A percentile compares a stretch with the other conserved stretches of the same genome.
phyloP scores from a whole-genome alignment of 148 eudicot species.

The Cornus controversa region DNA sequence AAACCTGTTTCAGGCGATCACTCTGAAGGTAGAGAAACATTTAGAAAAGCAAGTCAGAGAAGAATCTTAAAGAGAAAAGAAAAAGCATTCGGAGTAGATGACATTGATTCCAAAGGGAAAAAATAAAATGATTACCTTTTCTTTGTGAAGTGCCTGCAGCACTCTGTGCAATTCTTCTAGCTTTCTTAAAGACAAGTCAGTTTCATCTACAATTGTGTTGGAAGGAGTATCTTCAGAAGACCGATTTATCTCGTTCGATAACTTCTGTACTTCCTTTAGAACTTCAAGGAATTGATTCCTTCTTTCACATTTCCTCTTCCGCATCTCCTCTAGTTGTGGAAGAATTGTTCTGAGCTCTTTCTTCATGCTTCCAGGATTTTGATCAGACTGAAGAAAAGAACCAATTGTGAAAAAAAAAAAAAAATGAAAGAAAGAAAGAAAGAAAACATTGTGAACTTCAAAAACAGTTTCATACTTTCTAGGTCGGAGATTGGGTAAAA shows the following conservation, averaged over 20 bases:
- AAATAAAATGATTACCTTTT: conserved; percentile 41
- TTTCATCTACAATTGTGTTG: conserved; percentile 36
- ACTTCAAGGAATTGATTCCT: conserved; percentile 40
- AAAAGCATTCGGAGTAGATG: background rate
- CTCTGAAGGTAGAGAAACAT: conserved; percentile 43
- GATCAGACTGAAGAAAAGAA: conserved; percentile 34
- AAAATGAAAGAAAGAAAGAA: too few species aligned
- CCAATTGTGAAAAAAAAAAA: background rate
- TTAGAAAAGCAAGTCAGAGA: conserved; percentile 1
- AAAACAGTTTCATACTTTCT: background rate
- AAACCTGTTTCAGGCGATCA: conserved; percentile 53
- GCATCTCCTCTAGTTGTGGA: conserved; percentile 50
- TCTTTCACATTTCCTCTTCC: conserved; percentile 41
- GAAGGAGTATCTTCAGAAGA: conserved; percentile 14
- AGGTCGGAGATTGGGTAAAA: background rate
- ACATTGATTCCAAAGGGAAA: background rate
- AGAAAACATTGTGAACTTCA: too few species aligned
- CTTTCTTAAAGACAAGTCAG: conserved; percentile 45
- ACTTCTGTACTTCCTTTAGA: conserved; percentile 37
- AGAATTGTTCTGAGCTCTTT: conserved; percentile 43
- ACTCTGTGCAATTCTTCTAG: conserved; percentile 47
- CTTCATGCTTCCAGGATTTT: conserved; percentile 38
- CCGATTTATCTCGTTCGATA: conserved; percentile 34
- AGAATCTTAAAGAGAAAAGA: background rate
- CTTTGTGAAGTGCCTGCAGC: conserved; percentile 40